These are phyloP conservation scores for Sarocladiaceae sp. DNA, from an alignment of 2,329 filamentous ascomycete genomes.

Conservation along the genomic window DNA sequence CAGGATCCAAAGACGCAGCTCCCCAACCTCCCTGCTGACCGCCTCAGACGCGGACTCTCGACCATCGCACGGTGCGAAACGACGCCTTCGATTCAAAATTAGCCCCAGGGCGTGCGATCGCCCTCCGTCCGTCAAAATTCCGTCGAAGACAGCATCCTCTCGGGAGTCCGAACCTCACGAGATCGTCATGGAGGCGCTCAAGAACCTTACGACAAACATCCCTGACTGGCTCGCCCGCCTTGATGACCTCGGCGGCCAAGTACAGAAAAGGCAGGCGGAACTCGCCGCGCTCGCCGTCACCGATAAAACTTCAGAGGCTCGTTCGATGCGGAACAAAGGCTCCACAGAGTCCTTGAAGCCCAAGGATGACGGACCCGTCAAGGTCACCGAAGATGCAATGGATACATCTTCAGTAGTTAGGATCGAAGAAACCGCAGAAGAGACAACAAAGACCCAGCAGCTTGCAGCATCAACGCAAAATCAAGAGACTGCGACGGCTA, in stretches of 20 bases:
- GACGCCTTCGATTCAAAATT: not conserved
- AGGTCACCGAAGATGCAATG: constrained; percentile 17
- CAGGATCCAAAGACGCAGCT: not conserved
- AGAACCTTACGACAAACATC: constrained; percentile 46
- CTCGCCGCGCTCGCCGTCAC: constrained; percentile 40
- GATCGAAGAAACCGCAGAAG: constrained; percentile 3
- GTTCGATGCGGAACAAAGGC: constrained; percentile 43
- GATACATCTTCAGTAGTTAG: not conserved
- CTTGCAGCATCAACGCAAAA: not conserved
- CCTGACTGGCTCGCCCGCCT: constrained; percentile 55
- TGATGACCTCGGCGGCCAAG: constrained; percentile 54
- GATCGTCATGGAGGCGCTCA: constrained; percentile 50
- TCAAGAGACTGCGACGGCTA: constrained; percentile 11
- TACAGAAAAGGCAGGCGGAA: constrained; percentile 55
- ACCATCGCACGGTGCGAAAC: not conserved
- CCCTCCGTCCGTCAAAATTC: constrained; percentile 8
- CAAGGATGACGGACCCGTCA: constrained; percentile 33
- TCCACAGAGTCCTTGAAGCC: constrained; percentile 49
- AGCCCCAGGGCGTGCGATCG: constrained; percentile 4
- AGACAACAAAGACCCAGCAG: not conserved
- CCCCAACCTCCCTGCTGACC: not conserved
- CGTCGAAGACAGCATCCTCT: constrained; percentile 5
- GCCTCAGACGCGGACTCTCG: constrained; percentile 2
- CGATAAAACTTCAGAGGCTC: constrained; percentile 22
- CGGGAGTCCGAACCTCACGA: constrained; percentile 12